Percentiles rank a stretch among this genome's conserved stretches.
These are phyloP conservation scores for Sporothrix euskadiensis DNA, from an alignment of 2,329 filamentous ascomycete species.

Conservation along the genomic window DNA sequence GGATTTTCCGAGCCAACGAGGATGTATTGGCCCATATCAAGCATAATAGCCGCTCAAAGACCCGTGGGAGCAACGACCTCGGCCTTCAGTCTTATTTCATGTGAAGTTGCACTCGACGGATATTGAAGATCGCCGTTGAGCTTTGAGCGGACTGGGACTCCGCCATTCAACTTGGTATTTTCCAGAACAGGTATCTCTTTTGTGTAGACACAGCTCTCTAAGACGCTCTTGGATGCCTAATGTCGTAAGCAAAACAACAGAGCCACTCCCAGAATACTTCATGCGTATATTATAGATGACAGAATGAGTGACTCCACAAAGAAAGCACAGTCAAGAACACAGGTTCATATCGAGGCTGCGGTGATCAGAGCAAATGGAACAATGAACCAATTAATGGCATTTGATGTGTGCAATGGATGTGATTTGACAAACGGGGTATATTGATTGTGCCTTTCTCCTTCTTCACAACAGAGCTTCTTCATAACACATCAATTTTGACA, in stretches of 20 bases:
- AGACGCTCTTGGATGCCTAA: neutral
- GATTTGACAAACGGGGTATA: neutral
- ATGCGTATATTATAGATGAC: neutral
- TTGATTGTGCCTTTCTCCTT: neutral
- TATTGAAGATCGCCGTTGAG: neutral
- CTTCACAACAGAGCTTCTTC: neutral
- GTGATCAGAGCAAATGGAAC: neutral
- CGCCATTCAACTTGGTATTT: neutral
- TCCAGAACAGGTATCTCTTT: neutral
- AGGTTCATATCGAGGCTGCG: neutral
- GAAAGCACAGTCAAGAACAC: neutral
- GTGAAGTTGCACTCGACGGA: neutral
- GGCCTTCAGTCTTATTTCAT: no score
- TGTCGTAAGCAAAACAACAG: neutral
- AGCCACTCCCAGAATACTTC: neutral
- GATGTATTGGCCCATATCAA: no score
- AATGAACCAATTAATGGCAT: neutral
- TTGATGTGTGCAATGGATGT: neutral
- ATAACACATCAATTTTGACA: neutral
- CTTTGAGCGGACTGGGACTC: neutral
- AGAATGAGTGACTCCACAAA: neutral
- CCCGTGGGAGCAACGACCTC: no score
- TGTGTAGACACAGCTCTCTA: neutral
- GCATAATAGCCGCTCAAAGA: no score
- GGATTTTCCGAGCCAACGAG: no score